These are phyloP conservation scores for Volvariella surrecta DNA, from an alignment of 1,284 basidiomycete species.

Conservation along the genomic window DNA sequence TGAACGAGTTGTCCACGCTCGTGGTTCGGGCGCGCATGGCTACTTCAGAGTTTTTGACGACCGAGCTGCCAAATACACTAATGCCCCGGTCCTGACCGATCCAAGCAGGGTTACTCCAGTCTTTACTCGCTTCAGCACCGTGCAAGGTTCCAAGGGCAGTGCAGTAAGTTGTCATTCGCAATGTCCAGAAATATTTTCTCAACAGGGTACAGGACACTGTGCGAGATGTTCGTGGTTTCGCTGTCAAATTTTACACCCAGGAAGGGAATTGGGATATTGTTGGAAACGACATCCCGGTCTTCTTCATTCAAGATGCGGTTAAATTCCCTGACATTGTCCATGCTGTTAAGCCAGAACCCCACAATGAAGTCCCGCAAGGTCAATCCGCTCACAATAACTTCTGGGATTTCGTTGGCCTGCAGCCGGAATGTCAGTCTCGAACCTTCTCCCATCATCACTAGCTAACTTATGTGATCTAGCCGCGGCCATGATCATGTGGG, in stretches of 20 bases:
- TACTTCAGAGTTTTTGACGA: slow-evolving; percentile 69
- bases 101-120: slow-evolving; percentile 61
- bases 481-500: slow-evolving; percentile 79
- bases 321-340: slow-evolving; percentile 82
- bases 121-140: slow-evolving; percentile 79
- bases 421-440: slow-evolving; percentile 41
- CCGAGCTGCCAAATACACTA: slow-evolving; percentile 55
- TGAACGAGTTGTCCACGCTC: slow-evolving; percentile 70
- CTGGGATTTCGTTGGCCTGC: slow-evolving; percentile 72
- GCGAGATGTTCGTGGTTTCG: slow-evolving; percentile 81
- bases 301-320: slow-evolving; percentile 81
- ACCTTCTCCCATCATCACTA: background rate
- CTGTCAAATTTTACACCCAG: slow-evolving; percentile 72
- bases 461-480: slow-evolving; percentile 24
- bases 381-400: slow-evolving; percentile 77
- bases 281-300: slow-evolving; percentile 71
- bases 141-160: slow-evolving; percentile 68
- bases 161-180: slow-evolving; percentile 34
- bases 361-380: slow-evolving; percentile 59
- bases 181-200: background rate
- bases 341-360: slow-evolving; percentile 74
- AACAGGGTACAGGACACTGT: slow-evolving; percentile 50
- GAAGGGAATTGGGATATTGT: slow-evolving; percentile 76
- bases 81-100: slow-evolving; percentile 65
- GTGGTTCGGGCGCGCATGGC: slow-evolving; percentile 76